Base-by-base conservation (phyloP, 2,329 filamentous ascomycete genomes). In the Cladophialophora immunda region DNA sequence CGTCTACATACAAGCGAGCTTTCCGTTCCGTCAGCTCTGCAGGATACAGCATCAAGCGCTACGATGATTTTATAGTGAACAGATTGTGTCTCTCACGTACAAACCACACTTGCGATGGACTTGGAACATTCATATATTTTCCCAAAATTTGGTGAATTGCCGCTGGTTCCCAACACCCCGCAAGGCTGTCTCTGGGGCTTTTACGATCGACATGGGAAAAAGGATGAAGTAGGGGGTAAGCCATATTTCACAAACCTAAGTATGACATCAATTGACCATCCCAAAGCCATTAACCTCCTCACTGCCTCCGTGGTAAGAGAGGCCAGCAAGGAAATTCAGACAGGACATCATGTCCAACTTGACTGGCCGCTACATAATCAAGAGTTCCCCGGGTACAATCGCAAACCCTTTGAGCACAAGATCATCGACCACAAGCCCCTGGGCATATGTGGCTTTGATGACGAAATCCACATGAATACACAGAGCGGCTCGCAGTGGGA, bases 401-500 rank as follows among this genome's bases (percentile, higher is more conserved):
- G 59, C 15, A 52, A 62, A 19, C 30, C 15, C 6, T 36, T 62
- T 13, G 59, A 62, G 32, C 59, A 62, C n/a, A 53, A 38, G 19
- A 41, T 62, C 34, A 62, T 54, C 19, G 45, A 52, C 36, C 34
- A 34, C 30, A 29, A 30, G n/a, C 38, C 19, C n/a, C 45, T 62
- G 1, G 59, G 59, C 19, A 17, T 34, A 22, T 30, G 25, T 36
- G 59, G 27, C 25, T 53, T 34, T 30, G 59, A 62, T 27, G 59
- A 62, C 22, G 47, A 54, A 30, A 25, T 62, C 41, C 22, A 47
- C n/a, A 54, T 62, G 45, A 62, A 62, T n/a, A 62, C 59, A 17
- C 59, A 62, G 32, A 54, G 59, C 47, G 47, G 59, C 7, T 34
- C 27, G 30, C 59, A 62, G 47, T 62, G 59, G 59, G 59, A 54